Evolutionary conservation across 306 rosid genomes (phyloP).

Genomic region (Glycyrrhiza uralensis): DNA sequence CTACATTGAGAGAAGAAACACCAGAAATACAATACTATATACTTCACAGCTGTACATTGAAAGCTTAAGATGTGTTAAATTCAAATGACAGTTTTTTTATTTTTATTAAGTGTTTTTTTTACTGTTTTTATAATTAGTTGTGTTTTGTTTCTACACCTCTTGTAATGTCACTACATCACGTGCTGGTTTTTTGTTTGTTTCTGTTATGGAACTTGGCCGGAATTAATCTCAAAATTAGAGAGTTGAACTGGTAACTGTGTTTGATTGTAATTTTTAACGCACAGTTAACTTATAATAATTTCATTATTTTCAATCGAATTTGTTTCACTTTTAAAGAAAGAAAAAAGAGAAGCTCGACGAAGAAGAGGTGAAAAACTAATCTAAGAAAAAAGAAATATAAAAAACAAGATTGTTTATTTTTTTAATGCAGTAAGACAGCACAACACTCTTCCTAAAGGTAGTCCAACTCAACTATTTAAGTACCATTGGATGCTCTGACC

Average conservation of each 20-base stretch:
- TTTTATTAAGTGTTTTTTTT: too few species aligned
- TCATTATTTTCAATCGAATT: too few species aligned
- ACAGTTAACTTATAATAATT: not conserved
- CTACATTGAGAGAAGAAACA: not conserved
- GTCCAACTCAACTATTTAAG: too few species aligned
- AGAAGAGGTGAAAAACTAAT: too few species aligned
- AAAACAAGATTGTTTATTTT: too few species aligned
- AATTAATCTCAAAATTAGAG: not conserved
- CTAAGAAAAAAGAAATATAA: too few species aligned
- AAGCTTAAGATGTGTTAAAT: not conserved
- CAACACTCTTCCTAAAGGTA: too few species aligned
- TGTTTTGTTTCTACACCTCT: too few species aligned
- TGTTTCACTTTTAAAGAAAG: too few species aligned
- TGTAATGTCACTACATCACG: constrained; percentile 12
- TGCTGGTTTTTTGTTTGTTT: constrained; percentile 3
- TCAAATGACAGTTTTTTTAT: not conserved
- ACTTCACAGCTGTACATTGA: not conserved
- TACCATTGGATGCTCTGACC: constrained; percentile 66
- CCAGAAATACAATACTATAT: too few species aligned
- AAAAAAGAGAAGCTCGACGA: too few species aligned
- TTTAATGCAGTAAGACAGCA: too few species aligned
- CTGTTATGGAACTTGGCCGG: not conserved
- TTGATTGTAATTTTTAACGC: not conserved
- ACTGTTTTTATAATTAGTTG: not conserved
- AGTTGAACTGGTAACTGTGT: not conserved